These are phyloP conservation scores for Ustilago lituana DNA, from an alignment of 1,284 basidiomycete genomes.

Conservation along the genomic window DNA sequence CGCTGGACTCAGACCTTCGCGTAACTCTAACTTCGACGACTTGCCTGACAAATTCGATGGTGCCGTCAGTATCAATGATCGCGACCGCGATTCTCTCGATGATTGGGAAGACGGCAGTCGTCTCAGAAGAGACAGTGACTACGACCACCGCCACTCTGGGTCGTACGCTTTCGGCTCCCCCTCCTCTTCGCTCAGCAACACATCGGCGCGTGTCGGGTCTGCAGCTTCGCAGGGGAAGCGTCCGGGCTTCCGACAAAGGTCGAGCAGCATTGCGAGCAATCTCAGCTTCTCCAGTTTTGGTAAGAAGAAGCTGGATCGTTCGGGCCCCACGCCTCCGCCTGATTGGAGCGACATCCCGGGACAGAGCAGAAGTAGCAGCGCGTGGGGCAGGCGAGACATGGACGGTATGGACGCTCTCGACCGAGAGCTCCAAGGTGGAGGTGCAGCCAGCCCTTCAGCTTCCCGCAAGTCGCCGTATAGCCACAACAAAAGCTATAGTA, in stretches of 20 bases:
- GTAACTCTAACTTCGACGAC: conserved; percentile 18
- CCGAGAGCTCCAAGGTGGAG: conserved; percentile 52
- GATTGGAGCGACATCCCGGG: conserved; percentile 41
- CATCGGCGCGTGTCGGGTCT: conserved; percentile 31
- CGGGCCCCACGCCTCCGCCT: conserved; percentile 35
- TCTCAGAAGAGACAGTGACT: conserved; percentile 15
- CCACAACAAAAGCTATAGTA: conserved; percentile 20
- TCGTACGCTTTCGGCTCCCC: conserved; percentile 45
- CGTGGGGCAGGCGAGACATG: conserved; percentile 13
- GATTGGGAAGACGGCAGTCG: conserved; percentile 20
- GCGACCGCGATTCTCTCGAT: conserved; percentile 8
- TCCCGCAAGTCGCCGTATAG: conserved; percentile 16
- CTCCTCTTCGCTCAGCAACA: conserved; percentile 31
- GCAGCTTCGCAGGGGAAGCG: conserved; percentile 27
- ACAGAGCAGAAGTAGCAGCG: conserved; percentile 21
- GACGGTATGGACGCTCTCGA: conserved; percentile 57
- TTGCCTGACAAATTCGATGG: conserved; percentile 30
- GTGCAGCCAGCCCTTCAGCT: conserved; percentile 11
- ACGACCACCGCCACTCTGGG: conserved; percentile 22
- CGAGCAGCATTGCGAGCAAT: conserved; percentile 37
- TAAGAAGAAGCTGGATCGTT: conserved; percentile 38
- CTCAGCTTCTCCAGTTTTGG: conserved; percentile 37
- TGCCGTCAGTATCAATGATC: conserved; percentile 22
- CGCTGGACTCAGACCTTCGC: conserved; percentile 5
- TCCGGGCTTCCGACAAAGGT: conserved; percentile 27